These are phyloP conservation scores for Diaporthe capsici DNA, from an alignment of 2,329 filamentous ascomycete genomes.

Conservation along the genomic window DNA sequence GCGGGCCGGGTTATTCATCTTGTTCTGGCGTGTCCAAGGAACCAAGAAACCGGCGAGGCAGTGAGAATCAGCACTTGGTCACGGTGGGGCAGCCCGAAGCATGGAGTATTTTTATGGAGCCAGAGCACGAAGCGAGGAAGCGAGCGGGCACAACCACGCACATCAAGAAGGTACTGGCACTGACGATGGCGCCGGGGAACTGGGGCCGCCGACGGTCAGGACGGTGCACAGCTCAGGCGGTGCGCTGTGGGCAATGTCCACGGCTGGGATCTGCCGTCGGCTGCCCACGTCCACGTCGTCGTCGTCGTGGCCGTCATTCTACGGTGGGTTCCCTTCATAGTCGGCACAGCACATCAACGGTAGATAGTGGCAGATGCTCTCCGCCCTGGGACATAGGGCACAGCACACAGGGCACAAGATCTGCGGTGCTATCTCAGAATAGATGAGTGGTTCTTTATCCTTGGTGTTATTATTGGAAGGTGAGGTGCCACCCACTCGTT, in stretches of 20 bases:
- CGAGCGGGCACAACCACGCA: background rate
- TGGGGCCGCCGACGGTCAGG: slow-evolving; percentile 28
- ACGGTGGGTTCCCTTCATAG: background rate
- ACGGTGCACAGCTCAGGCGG: slow-evolving; percentile 15
- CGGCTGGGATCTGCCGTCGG: background rate
- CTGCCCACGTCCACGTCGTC: slow-evolving; percentile 12
- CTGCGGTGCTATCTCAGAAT: background rate
- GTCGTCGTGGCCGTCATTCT: slow-evolving; percentile 10
- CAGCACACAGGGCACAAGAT: slow-evolving; percentile 15
- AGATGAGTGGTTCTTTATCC: slow-evolving; percentile 3
- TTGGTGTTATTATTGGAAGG: slow-evolving; percentile 9
- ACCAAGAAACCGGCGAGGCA: background rate
- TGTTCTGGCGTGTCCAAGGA: slow-evolving; percentile 22
- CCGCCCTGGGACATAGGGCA: background rate
- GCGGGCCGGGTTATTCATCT: slow-evolving; percentile 20
- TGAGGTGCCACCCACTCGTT: background rate
- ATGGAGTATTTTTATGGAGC: slow-evolving; percentile 8
- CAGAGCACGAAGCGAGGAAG: background rate
- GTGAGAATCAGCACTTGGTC: slow-evolving; percentile 20
- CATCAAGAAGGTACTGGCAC: background rate
- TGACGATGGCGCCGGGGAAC: slow-evolving; percentile 14
- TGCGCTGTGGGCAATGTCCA: background rate
- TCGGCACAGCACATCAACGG: background rate
- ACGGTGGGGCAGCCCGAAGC: slow-evolving; percentile 3
- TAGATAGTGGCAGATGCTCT: background rate